phyloP scores from a whole-genome alignment of 2,329 filamentous ascomycete genomes.

The Aspergillus vadensis region DNA sequence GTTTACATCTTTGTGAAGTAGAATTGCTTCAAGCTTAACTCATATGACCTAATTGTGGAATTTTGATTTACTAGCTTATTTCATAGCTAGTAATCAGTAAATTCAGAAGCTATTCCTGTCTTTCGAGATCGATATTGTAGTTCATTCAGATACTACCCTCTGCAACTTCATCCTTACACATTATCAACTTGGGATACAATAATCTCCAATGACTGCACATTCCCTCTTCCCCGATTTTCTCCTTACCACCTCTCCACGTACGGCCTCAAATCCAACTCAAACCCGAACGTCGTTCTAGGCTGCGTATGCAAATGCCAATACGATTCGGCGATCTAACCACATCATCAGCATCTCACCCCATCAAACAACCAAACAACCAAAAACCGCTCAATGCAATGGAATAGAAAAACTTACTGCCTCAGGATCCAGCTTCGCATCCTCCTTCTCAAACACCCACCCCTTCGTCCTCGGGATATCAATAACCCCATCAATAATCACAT shows the following conservation, averaged over 20 bases:
- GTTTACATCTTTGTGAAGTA: too few species aligned
- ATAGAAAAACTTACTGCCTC: slow-evolving; percentile 63
- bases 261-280: slow-evolving; percentile 78
- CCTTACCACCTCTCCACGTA: slow-evolving; percentile 79
- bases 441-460: slow-evolving; percentile 57
- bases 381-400: not conserved
- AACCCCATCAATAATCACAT: slow-evolving; percentile 79
- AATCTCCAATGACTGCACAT: too few species aligned
- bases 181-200: too few species aligned
- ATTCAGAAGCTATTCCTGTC: too few species aligned
- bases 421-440: slow-evolving; percentile 70
- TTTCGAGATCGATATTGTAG: too few species aligned
- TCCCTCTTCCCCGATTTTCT: not conserved
- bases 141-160: too few species aligned
- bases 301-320: slow-evolving; percentile 87
- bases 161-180: too few species aligned
- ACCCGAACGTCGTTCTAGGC: slow-evolving; percentile 75
- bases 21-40: too few species aligned
- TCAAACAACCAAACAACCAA: not conserved
- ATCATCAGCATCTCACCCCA: slow-evolving; percentile 2
- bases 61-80: too few species aligned
- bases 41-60: too few species aligned
- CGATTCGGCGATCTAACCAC: slow-evolving; percentile 74
- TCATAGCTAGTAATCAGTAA: too few species aligned
- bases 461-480: slow-evolving; percentile 78